A percentile compares a stretch with the other conserved stretches of the same genome.
Evolutionary conservation across 176 grass and related monocot species (phyloP).

Genomic region (Triticum monococcum): DNA sequence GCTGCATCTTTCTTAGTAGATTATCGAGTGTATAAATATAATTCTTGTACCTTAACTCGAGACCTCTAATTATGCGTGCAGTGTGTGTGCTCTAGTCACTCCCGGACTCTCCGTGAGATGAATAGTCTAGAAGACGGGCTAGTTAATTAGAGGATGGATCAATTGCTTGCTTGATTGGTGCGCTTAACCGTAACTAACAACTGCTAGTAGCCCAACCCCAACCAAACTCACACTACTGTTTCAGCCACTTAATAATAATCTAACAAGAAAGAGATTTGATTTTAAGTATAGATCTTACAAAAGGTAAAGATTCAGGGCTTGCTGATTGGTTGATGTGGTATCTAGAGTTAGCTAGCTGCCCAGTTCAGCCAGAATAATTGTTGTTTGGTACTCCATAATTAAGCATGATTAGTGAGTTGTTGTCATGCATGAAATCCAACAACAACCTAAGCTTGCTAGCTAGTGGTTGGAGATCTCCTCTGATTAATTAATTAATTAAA

Average conservation of each 20-base stretch:
- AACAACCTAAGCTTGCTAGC: not conserved
- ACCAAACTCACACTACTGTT: not conserved
- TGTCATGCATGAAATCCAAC: not conserved
- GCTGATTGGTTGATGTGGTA: constrained; percentile 6
- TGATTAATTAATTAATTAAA: not conserved
- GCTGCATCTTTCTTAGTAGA: too few species aligned
- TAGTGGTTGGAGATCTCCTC: not conserved
- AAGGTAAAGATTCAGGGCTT: not conserved
- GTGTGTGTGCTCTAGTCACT: not conserved
- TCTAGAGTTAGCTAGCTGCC: not conserved
- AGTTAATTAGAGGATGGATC: not conserved
- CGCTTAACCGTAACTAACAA: constrained; percentile 20
- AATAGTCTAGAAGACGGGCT: not conserved
- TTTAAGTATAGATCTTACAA: not conserved
- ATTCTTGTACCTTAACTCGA: too few species aligned
- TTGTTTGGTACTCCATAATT: not conserved
- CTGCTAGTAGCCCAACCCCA: not conserved
- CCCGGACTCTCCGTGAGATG: too few species aligned
- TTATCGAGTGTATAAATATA: not conserved
- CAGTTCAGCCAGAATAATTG: not conserved
- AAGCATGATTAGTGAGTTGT: not conserved
- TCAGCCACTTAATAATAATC: not conserved
- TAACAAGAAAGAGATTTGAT: too few species aligned
- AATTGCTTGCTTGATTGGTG: not conserved
- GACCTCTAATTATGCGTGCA: too few species aligned